Percentiles rank a stretch among this genome's conserved stretches.
phyloP scores from a whole-genome alignment of 345 rosid genomes.

The Acer campestre region DNA sequence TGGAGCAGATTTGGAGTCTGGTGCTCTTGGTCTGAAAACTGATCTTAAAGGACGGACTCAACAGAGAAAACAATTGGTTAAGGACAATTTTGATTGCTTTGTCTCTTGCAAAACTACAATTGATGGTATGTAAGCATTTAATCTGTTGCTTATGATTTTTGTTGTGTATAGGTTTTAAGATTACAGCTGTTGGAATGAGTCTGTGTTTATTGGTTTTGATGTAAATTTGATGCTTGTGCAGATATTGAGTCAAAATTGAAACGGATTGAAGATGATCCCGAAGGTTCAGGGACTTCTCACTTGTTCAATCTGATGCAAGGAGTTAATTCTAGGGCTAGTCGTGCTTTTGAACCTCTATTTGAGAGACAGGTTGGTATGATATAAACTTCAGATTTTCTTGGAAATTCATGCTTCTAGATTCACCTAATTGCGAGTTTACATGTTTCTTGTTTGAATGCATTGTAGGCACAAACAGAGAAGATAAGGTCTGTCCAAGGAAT shows the following conservation, averaged over 20 bases:
- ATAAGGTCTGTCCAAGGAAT: slow-evolving; percentile 98
- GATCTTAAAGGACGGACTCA: slow-evolving; percentile 92
- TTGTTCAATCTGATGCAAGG: slow-evolving; percentile 79
- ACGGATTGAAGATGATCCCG: slow-evolving; percentile 96
- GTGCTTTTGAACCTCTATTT: slow-evolving; percentile 91
- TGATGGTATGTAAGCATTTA: slow-evolving; percentile 67
- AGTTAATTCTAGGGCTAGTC: slow-evolving; percentile 76
- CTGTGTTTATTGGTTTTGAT: slow-evolving; percentile 25
- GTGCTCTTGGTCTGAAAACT: slow-evolving; percentile 92
- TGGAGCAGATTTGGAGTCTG: slow-evolving; percentile 89
- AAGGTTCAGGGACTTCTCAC: slow-evolving; percentile 93
- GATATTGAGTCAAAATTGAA: slow-evolving; percentile 95
- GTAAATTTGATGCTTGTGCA: slow-evolving; percentile 30
- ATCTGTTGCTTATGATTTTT: slow-evolving; percentile 11
- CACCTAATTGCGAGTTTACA: background rate
- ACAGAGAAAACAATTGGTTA: slow-evolving; percentile 93
- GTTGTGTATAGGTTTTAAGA: background rate
- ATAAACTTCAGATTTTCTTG: slow-evolving; percentile 16
- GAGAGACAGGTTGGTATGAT: slow-evolving; percentile 86
- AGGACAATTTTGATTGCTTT: slow-evolving; percentile 97
- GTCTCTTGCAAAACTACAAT: slow-evolving; percentile 99
- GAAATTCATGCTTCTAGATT: slow-evolving; percentile 4
- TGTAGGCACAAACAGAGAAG: slow-evolving; percentile 97
- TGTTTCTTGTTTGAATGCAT: slow-evolving; percentile 26
- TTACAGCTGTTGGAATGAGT: background rate